A percentile compares a stretch with the other conserved stretches of the same genome.
Conservation (phyloP, 805 yeast genomes). For the Spencermartinsiella europaea region DNA sequence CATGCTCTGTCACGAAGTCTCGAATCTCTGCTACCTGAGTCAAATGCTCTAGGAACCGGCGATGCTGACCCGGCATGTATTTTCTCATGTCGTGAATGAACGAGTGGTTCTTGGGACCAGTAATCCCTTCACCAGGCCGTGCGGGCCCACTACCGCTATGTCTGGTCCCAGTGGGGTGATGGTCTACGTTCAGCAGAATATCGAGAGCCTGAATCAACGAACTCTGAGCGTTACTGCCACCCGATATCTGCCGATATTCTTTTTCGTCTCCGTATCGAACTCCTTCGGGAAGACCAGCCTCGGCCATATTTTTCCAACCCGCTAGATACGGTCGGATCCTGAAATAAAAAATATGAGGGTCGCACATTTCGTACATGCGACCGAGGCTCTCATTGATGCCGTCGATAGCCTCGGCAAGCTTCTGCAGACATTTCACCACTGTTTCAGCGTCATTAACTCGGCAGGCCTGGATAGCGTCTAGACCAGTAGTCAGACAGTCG, state of each 20-base stretch:
- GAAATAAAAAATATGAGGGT: conserved; percentile 85
- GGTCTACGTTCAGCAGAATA: conserved; percentile 67
- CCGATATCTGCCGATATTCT: conserved; percentile 56
- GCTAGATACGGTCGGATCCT: conserved; percentile 85
- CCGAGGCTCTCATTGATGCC: conserved; percentile 64
- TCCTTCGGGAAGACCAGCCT: conserved; percentile 76
- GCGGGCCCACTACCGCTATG: conserved; percentile 10
- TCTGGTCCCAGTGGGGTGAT: conserved; percentile 64
- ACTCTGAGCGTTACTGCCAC: conserved; percentile 93
- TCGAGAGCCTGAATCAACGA: conserved; percentile 86
- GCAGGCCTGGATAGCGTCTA: conserved; percentile 58
- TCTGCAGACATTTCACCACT: conserved; percentile 48
- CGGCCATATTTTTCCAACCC: conserved; percentile 91
- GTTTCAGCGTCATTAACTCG: conserved; percentile 39
- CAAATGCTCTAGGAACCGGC: conserved; percentile 62
- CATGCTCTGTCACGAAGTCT: conserved; percentile 51
- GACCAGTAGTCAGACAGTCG: conserved; percentile 57
- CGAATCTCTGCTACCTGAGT: conserved; percentile 54
- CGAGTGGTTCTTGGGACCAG: conserved; percentile 34
- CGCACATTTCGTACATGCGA: conserved; percentile 90
- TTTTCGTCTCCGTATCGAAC: conserved; percentile 67
- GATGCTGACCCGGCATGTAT: conserved; percentile 88
- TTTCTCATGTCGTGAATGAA: conserved; percentile 79
- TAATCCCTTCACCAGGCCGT: conserved; percentile 8
- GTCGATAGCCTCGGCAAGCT: conserved; percentile 70